A percentile compares a stretch with the other conserved stretches of the same genome.
These are phyloP conservation scores for Rhizophora mangle DNA, from an alignment of 345 rosid species.

Conservation along the genomic window DNA sequence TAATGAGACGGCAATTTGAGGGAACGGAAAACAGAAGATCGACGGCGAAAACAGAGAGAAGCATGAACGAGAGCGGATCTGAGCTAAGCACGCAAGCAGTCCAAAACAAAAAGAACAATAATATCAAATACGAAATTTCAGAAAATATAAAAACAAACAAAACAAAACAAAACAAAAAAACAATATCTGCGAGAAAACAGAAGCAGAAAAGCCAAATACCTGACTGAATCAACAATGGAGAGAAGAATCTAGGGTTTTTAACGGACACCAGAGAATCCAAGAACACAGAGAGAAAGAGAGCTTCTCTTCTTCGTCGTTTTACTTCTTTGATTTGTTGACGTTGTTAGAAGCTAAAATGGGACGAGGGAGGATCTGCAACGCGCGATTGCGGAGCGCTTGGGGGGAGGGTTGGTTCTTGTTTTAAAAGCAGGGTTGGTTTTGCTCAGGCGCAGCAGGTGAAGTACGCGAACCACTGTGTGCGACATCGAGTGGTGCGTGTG, in stretches of 20 bases:
- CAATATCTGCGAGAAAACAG: neutral
- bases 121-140: too few relatives aligned
- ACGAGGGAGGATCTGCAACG: constrained; percentile 8
- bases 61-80: constrained; percentile 38
- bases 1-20: neutral
- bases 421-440: constrained; percentile 11
- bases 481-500: constrained; percentile 26
- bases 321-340: constrained; percentile 10
- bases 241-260: constrained; percentile 44
- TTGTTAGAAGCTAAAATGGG: neutral
- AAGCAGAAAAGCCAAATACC: neutral
- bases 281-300: constrained; percentile 2
- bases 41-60: neutral
- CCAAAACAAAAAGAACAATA: neutral
- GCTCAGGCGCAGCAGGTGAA: constrained; percentile 9
- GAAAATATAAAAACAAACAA: neutral
- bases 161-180: neutral
- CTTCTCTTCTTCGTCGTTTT: constrained; percentile 4
- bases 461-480: constrained; percentile 15
- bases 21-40: too few relatives aligned
- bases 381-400: constrained; percentile 18
- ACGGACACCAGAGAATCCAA: constrained; percentile 23
- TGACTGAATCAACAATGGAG: constrained; percentile 33
- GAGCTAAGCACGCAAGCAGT: constrained; percentile 10
- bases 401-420: neutral